phyloP scores from a whole-genome alignment of 768 basidiomycete species.

The Kwoniella heveanensis region DNA sequence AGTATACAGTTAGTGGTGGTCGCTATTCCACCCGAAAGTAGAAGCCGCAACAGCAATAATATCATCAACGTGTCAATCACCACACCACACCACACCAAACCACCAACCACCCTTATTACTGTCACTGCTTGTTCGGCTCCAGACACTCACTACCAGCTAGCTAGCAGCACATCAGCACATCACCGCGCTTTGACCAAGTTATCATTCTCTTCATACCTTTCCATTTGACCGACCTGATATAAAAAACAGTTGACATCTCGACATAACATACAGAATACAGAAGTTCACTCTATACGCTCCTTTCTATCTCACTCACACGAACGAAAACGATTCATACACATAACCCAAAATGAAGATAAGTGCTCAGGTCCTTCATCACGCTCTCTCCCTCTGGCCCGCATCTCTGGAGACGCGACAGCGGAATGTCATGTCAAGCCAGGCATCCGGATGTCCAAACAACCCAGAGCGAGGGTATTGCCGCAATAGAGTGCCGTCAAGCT shows the following conservation, averaged over 20 bases:
- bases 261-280: not conserved
- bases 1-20: not conserved
- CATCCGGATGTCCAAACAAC: no score
- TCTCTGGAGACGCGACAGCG: conserved; percentile 5
- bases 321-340: not conserved
- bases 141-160: not conserved
- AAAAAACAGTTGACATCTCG: not conserved
- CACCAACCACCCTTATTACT: not conserved
- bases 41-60: not conserved
- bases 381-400: no score
- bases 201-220: not conserved
- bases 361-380: no score
- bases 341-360: conserved; percentile 51
- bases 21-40: conserved; percentile 9
- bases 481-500: not conserved
- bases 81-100: not conserved
- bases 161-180: not conserved
- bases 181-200: not conserved
- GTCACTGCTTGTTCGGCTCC: not conserved
- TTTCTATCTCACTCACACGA: conserved; percentile 5
- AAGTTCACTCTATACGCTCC: conserved; percentile 9
- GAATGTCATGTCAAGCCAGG: no score
- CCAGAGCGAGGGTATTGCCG: no score
- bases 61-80: conserved; percentile 7
- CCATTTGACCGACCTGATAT: no score